Conservation (phyloP, 1,284 basidiomycete genomes). For the Cryptococcus sp. region DNA sequence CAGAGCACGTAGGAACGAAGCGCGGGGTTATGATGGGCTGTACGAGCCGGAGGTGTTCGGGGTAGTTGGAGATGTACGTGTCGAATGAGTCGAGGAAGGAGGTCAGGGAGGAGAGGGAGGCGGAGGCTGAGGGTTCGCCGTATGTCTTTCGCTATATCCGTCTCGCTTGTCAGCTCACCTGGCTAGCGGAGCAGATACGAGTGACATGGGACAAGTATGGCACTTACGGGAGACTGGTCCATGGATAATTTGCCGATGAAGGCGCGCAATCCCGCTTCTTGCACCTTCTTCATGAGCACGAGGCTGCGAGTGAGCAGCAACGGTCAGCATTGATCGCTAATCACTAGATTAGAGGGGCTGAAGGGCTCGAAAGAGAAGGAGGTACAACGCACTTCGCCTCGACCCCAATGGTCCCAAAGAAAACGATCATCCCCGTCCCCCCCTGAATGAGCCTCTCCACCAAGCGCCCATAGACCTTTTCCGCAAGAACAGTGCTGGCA, state of each 20-base stretch:
- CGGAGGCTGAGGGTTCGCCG: constrained; percentile 62
- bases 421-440: constrained; percentile 71
- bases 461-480: constrained; percentile 66
- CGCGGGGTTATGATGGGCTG: constrained; percentile 79
- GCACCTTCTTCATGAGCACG: constrained; percentile 72
- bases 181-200: neutral
- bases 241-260: constrained; percentile 83
- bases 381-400: constrained; percentile 69
- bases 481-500: constrained; percentile 62
- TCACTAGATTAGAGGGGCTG: too few relatives aligned
- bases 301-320: constrained; percentile 57
- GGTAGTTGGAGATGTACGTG: constrained; percentile 54
- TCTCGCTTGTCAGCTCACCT: neutral
- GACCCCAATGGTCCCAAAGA: constrained; percentile 78
- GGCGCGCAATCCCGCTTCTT: constrained; percentile 68
- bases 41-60: constrained; percentile 60
- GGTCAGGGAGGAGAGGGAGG: constrained; percentile 59
- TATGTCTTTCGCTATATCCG: constrained; percentile 63
- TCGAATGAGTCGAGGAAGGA: constrained; percentile 63
- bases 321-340: neutral
- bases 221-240: constrained; percentile 63
- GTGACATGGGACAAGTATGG: neutral
- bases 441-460: constrained; percentile 65
- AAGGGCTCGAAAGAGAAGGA: too few relatives aligned
- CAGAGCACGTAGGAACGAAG: constrained; percentile 77